Conservation (phyloP, 139 green algal genomes). For the Picochlorum sp. region DNA sequence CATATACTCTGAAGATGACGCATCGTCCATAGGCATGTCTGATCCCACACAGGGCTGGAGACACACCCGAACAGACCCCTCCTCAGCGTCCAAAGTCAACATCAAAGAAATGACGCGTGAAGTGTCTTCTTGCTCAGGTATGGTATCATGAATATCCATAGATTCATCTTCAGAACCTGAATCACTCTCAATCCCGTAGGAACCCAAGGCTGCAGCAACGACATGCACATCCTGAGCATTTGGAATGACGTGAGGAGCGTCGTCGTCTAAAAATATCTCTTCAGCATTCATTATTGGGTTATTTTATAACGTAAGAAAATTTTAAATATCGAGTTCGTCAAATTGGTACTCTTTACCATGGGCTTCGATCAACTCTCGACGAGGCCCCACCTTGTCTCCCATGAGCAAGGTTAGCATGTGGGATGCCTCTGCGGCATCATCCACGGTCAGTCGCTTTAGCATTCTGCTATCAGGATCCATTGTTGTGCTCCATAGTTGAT, state of each 20-base stretch:
- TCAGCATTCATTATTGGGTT: constrained; percentile 6
- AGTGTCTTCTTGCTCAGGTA: neutral
- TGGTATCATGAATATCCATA: neutral
- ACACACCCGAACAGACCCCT: too few relatives aligned
- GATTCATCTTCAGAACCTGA: neutral
- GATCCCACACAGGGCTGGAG: too few relatives aligned
- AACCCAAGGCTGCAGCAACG: constrained; percentile 11
- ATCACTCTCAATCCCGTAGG: neutral
- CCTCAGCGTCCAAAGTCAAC: too few relatives aligned
- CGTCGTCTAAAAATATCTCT: constrained; percentile 3
- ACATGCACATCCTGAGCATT: constrained; percentile 27
- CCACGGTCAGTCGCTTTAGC: constrained; percentile 50
- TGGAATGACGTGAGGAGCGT: constrained; percentile 4
- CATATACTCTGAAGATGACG: neutral
- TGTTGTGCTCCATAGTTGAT: constrained; percentile 96
- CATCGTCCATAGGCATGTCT: neutral
- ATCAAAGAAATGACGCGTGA: too few relatives aligned
- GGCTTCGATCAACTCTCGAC: constrained; percentile 53
- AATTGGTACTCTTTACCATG: constrained; percentile 34
- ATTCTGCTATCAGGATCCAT: constrained; percentile 75
- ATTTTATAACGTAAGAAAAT: constrained; percentile 14
- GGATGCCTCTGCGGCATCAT: constrained; percentile 71
- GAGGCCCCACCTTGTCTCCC: constrained; percentile 68
- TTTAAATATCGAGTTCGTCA: constrained; percentile 54
- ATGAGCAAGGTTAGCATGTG: constrained; percentile 83